Base-by-base conservation (phyloP, 257 asterid species). In the Nicotiana otophora region DNA sequence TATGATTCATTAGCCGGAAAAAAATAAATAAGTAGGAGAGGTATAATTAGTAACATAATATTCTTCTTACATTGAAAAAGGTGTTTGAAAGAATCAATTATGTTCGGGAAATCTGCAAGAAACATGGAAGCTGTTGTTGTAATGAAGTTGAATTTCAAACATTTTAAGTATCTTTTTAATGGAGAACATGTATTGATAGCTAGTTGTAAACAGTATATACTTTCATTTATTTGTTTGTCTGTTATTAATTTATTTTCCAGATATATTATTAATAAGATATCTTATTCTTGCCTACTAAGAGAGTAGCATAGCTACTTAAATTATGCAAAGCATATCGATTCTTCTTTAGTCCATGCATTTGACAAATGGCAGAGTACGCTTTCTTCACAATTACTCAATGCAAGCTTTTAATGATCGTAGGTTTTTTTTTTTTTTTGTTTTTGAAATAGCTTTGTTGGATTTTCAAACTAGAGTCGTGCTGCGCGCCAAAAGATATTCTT, bases 71-170 rank as follows among this genome's bases (percentile, higher is more conserved):
- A 17, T 81, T 81, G 86, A 83, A 86, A 64, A 39, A 70, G 78
- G 57, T 75, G 83, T 77, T 83, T 83, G 84, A 86, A 82, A 51
- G 85, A 85, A 85, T 78, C 85, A 82, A 78, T 16, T 17, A 15
- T 34, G 17, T 19, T 46, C 12, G 36, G 5, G 30, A 55, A 74
- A 74, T 74, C 80, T 74, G 80, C 82, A 77, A n/a, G 33, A 83
- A 77, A 77, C 23, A 83, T 54, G 85, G 85, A 68, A 83, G 63
- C 10, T 34, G 70, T 80, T 60, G 19, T 53, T 74, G 57, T 74
- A 82, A 64, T 23, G 72, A 33, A 26, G 36, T 20, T 10, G 58
- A 51, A 79, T 39, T 79, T 69, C 77, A 82, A 79, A 79, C 42
- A 69, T 69, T 48, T 36, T 11, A 23, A 53, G 33, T 63, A 82